Percentiles rank a stretch among this genome's conserved stretches.
Evolutionary conservation across 768 basidiomycete species (phyloP).

Genomic region (Suillus clintonianus): DNA sequence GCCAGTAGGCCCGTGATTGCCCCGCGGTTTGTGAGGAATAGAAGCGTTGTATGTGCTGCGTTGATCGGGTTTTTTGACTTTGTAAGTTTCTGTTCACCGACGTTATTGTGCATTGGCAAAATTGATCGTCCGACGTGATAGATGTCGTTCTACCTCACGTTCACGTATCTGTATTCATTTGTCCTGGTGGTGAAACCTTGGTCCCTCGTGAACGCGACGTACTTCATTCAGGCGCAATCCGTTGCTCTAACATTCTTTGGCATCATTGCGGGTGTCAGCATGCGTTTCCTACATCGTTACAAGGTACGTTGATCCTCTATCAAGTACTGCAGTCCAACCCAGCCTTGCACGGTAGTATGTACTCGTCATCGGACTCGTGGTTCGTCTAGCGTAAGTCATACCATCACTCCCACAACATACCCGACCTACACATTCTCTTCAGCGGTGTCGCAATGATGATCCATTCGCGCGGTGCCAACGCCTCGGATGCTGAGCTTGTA

Average conservation of each 20-base stretch:
- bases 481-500: conserved; percentile 56
- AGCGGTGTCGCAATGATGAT: conserved; percentile 72
- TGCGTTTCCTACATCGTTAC: conserved; percentile 54
- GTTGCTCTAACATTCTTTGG: conserved; percentile 64
- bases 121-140: conserved; percentile 19
- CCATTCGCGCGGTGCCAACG: conserved; percentile 63
- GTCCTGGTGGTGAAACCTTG: conserved; percentile 54
- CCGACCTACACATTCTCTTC: not conserved
- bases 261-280: conserved; percentile 56
- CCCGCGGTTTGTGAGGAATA: conserved; percentile 56
- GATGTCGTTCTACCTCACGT: conserved; percentile 69
- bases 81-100: conserved; percentile 31
- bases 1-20: conserved; percentile 64
- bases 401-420: not conserved
- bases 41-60: conserved; percentile 58
- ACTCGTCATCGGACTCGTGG: conserved; percentile 56
- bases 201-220: conserved; percentile 57
- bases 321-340: not conserved
- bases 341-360: conserved; percentile 33
- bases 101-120: not conserved
- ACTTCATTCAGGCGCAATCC: conserved; percentile 64
- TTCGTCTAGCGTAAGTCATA: conserved; percentile 50
- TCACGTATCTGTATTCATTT: conserved; percentile 74
- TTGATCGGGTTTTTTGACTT: conserved; percentile 68
- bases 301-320: conserved; percentile 40